A percentile compares a stretch with the other conserved stretches of the same genome.
Evolutionary conservation across 192 early-diverging fungal species (phyloP).

Genomic region (Rhizoclosmatium sp.): DNA sequence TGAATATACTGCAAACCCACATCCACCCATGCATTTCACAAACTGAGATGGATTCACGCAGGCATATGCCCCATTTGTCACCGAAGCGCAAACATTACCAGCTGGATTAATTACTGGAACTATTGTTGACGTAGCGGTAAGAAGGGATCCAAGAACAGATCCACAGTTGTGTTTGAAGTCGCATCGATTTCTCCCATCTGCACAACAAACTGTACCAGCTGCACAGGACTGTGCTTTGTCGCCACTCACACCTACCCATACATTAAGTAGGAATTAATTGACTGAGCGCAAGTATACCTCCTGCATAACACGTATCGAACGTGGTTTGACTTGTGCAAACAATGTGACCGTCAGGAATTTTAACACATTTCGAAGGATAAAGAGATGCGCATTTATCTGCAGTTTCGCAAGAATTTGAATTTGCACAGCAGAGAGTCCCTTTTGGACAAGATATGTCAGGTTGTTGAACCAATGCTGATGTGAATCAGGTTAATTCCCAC

Average conservation of each 20-base stretch:
- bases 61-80: neutral
- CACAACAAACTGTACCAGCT: conserved; percentile 40
- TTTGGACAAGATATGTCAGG: conserved; percentile 16
- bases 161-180: conserved; percentile 34
- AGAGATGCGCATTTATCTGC: conserved; percentile 5
- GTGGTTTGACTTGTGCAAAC: conserved; percentile 8
- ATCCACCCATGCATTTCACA: neutral
- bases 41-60: conserved; percentile 25
- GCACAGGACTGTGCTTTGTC: conserved; percentile 17
- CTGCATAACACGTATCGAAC: conserved; percentile 31
- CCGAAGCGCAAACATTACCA: conserved; percentile 11
- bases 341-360: conserved; percentile 1
- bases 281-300: neutral
- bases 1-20: neutral
- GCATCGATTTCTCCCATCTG: conserved; percentile 29
- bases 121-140: neutral
- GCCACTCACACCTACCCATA: neutral
- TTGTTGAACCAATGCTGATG: neutral
- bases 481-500: too few species aligned
- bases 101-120: conserved; percentile 5
- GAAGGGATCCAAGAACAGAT: neutral
- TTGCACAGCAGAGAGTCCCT: conserved; percentile 23
- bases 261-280: too few species aligned
- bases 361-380: conserved; percentile 21
- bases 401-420: conserved; percentile 4